phyloP scores from a whole-genome alignment of 2,329 filamentous ascomycete species.

The Fusarium sp. region DNA sequence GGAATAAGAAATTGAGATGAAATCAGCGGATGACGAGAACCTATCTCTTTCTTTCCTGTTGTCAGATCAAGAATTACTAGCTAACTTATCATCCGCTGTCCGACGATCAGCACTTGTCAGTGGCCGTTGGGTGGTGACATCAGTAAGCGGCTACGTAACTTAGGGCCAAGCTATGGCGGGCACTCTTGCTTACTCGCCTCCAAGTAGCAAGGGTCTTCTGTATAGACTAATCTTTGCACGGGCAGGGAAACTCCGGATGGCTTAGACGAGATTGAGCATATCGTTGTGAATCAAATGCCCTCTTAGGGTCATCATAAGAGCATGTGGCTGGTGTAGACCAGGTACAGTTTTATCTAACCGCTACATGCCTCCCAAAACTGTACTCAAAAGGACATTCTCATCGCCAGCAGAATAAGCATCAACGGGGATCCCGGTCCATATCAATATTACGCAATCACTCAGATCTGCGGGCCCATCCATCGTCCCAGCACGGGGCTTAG shows the following conservation, averaged over 20 bases:
- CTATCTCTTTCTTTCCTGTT: conserved; percentile 1
- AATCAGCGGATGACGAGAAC: conserved; percentile 15
- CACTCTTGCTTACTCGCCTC: conserved; percentile 34
- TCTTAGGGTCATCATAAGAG: conserved; percentile 6
- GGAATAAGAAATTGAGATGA: neutral
- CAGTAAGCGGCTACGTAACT: conserved; percentile 34
- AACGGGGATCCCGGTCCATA: conserved; percentile 25
- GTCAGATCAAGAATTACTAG: conserved; percentile 39
- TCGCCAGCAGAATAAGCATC: conserved; percentile 31
- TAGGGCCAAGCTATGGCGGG: conserved; percentile 8
- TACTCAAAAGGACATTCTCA: conserved; percentile 4
- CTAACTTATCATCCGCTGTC: conserved; percentile 2
- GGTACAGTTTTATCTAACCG: conserved; percentile 21
- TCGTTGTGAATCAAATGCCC: conserved; percentile 12
- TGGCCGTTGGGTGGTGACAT: conserved; percentile 39
- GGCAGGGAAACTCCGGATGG: conserved; percentile 2
- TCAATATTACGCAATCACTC: conserved; percentile 33
- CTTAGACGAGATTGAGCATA: conserved; percentile 2
- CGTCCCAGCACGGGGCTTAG: conserved; percentile 4
- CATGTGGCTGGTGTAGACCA: conserved; percentile 26
- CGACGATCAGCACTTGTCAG: conserved; percentile 32
- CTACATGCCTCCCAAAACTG: conserved; percentile 4
- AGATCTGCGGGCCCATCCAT: conserved; percentile 18
- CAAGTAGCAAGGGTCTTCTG: neutral
- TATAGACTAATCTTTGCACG: neutral